These are phyloP conservation scores for Jasminum sambac DNA, from an alignment of 257 asterid species.

Conservation along the genomic window DNA sequence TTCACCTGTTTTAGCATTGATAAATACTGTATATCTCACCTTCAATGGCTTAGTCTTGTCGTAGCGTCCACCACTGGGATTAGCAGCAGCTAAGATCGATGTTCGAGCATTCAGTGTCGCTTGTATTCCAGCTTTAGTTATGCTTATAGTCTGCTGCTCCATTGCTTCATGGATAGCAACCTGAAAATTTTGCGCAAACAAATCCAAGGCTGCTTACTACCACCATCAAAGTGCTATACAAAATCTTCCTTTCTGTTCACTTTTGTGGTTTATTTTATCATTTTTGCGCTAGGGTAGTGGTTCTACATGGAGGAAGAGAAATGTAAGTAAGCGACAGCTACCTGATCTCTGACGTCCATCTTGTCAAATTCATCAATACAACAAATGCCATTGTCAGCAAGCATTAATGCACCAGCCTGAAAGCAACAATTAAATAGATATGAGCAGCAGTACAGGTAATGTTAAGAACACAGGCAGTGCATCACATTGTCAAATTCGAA, in stretches of 20 bases:
- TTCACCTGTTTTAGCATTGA: constrained; percentile 3
- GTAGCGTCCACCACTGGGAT: constrained; percentile 98
- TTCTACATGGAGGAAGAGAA: background rate
- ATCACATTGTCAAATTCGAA: background rate
- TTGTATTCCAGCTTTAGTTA: constrained; percentile 99
- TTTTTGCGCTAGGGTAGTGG: no score
- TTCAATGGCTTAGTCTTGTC: constrained; percentile 94
- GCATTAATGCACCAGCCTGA: constrained; percentile 99
- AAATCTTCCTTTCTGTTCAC: background rate
- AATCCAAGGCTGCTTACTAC: constrained; percentile 19
- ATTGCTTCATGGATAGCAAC: constrained; percentile 99
- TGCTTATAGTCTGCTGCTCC: constrained; percentile 99
- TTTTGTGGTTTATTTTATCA: no score
- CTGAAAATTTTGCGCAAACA: constrained; percentile 36
- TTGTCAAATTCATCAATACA: constrained; percentile 98
- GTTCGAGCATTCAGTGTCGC: constrained; percentile 98
- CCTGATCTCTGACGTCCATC: constrained; percentile 99
- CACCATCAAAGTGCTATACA: background rate
- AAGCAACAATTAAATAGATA: constrained; percentile 17
- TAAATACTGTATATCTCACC: constrained; percentile 48
- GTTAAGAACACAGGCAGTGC: background rate
- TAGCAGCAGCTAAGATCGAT: constrained; percentile 98
- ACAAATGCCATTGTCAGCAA: constrained; percentile 97
- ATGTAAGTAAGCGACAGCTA: constrained; percentile 22
- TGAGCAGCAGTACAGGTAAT: constrained; percentile 4